Percentiles rank a stretch among this genome's conserved stretches.
These are phyloP conservation scores for Protomyces inouyei DNA, from an alignment of 1,139 yeast genomes.

Conservation along the genomic window DNA sequence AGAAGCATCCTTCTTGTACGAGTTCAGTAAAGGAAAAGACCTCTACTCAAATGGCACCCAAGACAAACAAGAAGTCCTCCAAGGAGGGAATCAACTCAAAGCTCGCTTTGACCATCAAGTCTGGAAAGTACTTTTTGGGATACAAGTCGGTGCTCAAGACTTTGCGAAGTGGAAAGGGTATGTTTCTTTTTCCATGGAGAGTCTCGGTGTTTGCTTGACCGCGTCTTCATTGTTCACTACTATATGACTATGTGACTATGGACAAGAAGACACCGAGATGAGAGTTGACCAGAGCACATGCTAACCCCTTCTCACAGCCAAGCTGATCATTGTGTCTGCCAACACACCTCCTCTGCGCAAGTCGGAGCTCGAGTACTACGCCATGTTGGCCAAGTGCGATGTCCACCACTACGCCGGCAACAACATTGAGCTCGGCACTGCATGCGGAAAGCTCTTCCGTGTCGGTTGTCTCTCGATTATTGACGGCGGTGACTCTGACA, in stretches of 20 bases:
- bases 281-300: not conserved
- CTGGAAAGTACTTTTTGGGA: slow-evolving; percentile 99
- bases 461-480: slow-evolving; percentile 94
- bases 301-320: slow-evolving; percentile 47
- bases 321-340: slow-evolving; percentile 96
- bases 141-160: slow-evolving; percentile 99
- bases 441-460: slow-evolving; percentile 99
- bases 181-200: slow-evolving; percentile 15
- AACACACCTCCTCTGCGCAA: slow-evolving; percentile 99
- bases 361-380: slow-evolving; percentile 99
- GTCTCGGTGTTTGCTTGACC: slow-evolving; percentile 9
- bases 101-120: slow-evolving; percentile 96
- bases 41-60: not conserved
- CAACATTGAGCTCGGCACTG: slow-evolving; percentile 99
- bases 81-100: slow-evolving; percentile 69
- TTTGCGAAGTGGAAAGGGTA: slow-evolving; percentile 76
- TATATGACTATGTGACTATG: not conserved
- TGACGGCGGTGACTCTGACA: slow-evolving; percentile 99
- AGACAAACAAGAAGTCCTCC: not conserved
- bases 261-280: not conserved
- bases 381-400: slow-evolving; percentile 98
- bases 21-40: not conserved
- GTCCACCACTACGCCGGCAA: slow-evolving; percentile 81
- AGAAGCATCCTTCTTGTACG: not conserved
- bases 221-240: not conserved